Base-by-base conservation (phyloP, 1,284 basidiomycete genomes). In the Entoloma clypeatum region DNA sequence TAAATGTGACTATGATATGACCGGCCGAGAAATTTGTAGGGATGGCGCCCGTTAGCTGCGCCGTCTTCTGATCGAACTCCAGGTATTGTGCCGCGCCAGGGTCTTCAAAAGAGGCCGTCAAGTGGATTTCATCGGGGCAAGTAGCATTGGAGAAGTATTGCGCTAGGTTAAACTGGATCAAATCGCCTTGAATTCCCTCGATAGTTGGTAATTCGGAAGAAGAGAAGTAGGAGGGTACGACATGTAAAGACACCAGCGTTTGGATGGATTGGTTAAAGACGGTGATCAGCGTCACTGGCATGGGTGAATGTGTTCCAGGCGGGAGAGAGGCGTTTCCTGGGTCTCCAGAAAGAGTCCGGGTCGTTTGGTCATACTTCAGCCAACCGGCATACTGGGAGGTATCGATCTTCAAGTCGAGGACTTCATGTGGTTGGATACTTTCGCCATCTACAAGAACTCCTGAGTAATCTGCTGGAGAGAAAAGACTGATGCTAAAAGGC, bases 151-250 rank as follows among this genome's bases (percentile, higher is more conserved):
- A 75, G 50, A 81, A 74, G 57, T 69, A 79, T 27, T 63, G 64
- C 2, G 51, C 52, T 11, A 90, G 64, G 49, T 67, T 56, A 49
- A 83, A 77, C 2, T 62, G 50, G 31, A 85, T 57, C 2, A 57
- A 46, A 35, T 58, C 68, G 51, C 48, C 79, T 65, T 47, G 71
- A 58, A 44, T 63, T 24, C 71, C 69, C 29, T 72, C 61, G 40
- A 84, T 62, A n/a, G 74, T 64, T 4, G 80, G 75, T 26, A 90
- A 61, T 9, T 65, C 64, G 13, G 74, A 60, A n/a, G 63, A 51
- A 11, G 72, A 72, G 61, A 93, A 92, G 55, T 76, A 81, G 0
- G 87, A 83, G 4, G 81, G 72, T 14, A 81, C 80, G 17, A 87
- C 60, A 10, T 72, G 72, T 39, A 94, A 50, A 4, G 73, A 66